Percentiles rank a stretch among this genome's conserved stretches.
Evolutionary conservation across 805 yeast genomes (phyloP).

Genomic region (Metschnikowia colocasiae): DNA sequence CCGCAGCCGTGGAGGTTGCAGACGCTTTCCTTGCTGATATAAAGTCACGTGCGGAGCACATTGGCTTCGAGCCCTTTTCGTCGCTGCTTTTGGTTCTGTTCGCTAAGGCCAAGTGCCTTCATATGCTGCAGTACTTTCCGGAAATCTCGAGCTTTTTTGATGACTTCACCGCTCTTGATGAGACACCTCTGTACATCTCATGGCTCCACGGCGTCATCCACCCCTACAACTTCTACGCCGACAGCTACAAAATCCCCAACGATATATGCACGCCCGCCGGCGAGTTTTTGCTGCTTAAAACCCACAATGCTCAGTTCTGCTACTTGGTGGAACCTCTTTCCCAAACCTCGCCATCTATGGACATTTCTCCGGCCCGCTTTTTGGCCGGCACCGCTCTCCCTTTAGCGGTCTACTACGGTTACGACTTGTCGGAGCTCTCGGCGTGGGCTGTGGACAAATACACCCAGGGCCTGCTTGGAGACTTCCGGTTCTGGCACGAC

Average conservation of each 20-base stretch:
- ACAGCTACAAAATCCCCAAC: constrained; percentile 20
- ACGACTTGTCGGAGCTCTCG: constrained; percentile 25
- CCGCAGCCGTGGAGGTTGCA: background rate
- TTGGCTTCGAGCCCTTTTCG: background rate
- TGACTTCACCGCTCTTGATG: constrained; percentile 17
- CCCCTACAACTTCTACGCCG: constrained; percentile 32
- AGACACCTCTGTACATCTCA: constrained; percentile 16
- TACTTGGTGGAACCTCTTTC: constrained; percentile 24
- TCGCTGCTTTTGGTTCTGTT: constrained; percentile 7
- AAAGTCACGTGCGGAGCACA: background rate
- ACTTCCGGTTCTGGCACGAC: constrained; percentile 16
- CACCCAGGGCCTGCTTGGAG: constrained; percentile 1
- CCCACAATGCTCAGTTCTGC: constrained; percentile 20
- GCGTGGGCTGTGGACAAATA: constrained; percentile 22
- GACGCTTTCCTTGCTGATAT: background rate
- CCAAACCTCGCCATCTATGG: constrained; percentile 9
- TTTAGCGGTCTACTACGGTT: constrained; percentile 16
- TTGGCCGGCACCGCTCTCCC: constrained; percentile 28
- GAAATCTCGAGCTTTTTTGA: constrained; percentile 15
- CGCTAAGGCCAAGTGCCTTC: constrained; percentile 15
- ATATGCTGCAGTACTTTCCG: constrained; percentile 12
- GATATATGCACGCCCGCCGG: constrained; percentile 4
- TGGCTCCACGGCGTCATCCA: constrained; percentile 29
- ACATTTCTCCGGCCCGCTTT: constrained; percentile 15
- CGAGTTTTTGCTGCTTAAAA: constrained; percentile 14